Percentiles rank a stretch among this genome's conserved stretches.
Evolutionary conservation across 1,284 basidiomycete species (phyloP).

Genomic region (Microbotryum saponariae): DNA sequence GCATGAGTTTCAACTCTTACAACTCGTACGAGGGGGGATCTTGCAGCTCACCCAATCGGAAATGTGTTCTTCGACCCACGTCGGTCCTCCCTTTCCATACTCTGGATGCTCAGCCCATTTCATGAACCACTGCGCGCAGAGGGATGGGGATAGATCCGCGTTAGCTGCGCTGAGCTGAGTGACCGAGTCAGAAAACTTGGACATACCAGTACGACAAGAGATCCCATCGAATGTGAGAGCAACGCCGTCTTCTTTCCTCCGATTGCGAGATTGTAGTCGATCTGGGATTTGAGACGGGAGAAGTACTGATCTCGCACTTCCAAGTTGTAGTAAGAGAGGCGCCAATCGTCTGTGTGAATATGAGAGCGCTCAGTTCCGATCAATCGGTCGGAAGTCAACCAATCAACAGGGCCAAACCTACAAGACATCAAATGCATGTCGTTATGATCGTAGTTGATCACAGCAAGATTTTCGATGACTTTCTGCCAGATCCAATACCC

Average conservation of each 20-base stretch:
- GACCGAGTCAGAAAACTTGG: not conserved
- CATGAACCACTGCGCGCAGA: slow-evolving; percentile 16
- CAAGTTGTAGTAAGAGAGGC: slow-evolving; percentile 60
- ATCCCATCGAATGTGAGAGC: slow-evolving; percentile 59
- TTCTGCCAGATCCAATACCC: slow-evolving; percentile 44
- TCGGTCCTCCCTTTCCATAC: slow-evolving; percentile 74
- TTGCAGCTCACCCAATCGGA: slow-evolving; percentile 36
- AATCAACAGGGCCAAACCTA: no score
- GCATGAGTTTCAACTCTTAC: no score
- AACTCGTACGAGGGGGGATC: not conserved
- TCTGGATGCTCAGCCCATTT: slow-evolving; percentile 87
- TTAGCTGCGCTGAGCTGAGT: not conserved
- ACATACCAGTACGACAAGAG: slow-evolving; percentile 25
- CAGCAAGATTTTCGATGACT: slow-evolving; percentile 41
- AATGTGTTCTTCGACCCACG: slow-evolving; percentile 78
- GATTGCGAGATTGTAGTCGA: slow-evolving; percentile 70
- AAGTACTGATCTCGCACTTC: slow-evolving; percentile 93
- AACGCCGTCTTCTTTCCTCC: slow-evolving; percentile 77
- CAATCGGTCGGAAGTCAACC: not conserved
- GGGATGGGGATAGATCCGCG: not conserved
- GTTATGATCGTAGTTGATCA: slow-evolving; percentile 82
- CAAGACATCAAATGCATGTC: slow-evolving; percentile 53
- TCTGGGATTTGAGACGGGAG: slow-evolving; percentile 70
- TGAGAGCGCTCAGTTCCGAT: not conserved
- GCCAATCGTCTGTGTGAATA: slow-evolving; percentile 28